Conservation (phyloP, 345 rosid genomes). For the Arabis alpina region DNA sequence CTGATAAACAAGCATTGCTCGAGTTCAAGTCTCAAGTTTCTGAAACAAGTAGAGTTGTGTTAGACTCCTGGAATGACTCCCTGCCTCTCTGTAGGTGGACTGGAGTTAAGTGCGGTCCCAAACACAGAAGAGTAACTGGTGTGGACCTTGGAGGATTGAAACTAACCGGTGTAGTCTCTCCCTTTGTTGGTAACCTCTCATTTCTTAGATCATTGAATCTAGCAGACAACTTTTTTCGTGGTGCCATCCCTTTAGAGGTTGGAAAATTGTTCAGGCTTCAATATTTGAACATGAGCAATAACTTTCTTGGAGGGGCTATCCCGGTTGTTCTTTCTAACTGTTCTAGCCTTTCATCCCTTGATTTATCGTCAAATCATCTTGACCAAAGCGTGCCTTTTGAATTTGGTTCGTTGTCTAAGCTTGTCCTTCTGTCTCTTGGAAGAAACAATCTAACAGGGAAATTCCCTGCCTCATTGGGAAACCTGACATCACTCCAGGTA, state of each 20-base stretch:
- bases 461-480: slow-evolving; percentile 38
- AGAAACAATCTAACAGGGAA: slow-evolving; percentile 34
- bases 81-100: slow-evolving; percentile 34
- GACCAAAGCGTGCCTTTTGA: slow-evolving; percentile 30
- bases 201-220: slow-evolving; percentile 37
- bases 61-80: slow-evolving; percentile 42
- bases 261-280: slow-evolving; percentile 33
- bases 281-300: slow-evolving; percentile 31
- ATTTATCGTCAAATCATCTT: slow-evolving; percentile 35
- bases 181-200: slow-evolving; percentile 44
- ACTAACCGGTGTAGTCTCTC: slow-evolving; percentile 34
- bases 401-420: slow-evolving; percentile 21
- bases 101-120: slow-evolving; percentile 30
- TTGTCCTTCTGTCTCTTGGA: slow-evolving; percentile 29
- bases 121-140: slow-evolving; percentile 28
- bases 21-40: slow-evolving; percentile 37
- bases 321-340: slow-evolving; percentile 32
- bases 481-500: slow-evolving; percentile 34
- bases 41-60: slow-evolving; percentile 22
- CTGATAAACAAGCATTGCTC: slow-evolving; percentile 33
- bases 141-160: slow-evolving; percentile 31
- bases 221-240: slow-evolving; percentile 26
- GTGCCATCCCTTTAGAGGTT: slow-evolving; percentile 29
- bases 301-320: slow-evolving; percentile 32
- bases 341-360: slow-evolving; percentile 33